Evolutionary conservation across 192 early-diverging fungal species (phyloP), one percentile per base, ranked within the genome.

Genomic region (Piromyces finnis): DNA sequence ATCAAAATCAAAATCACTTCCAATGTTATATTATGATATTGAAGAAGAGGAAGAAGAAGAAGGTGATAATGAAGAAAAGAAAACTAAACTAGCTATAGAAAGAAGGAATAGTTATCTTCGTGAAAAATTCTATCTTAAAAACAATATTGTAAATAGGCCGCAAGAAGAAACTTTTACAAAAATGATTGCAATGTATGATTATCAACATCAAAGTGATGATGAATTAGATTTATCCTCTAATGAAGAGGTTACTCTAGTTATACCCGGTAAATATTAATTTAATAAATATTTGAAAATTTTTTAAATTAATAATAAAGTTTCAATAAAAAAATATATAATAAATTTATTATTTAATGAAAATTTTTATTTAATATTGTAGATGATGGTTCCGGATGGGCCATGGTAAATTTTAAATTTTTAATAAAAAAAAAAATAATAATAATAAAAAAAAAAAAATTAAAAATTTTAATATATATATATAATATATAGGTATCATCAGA

Each of bases 371-470:
- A n/a, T n/a, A n/a, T n/a, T n/a, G n/a, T n/a, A 82, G 82, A 82
- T 37, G 82, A 82, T 29, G 82, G 82, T 18, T 30, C 79, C 13
- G 82, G 82, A 29, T 82, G 82, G 82, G 81, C 82, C 27, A 78
- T 59, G 29, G 80, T 82, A 30, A 39, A n/a, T n/a, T n/a, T n/a
- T n/a, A n/a, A n/a, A n/a, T n/a, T n/a, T n/a, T n/a, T n/a, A n/a
- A n/a, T n/a, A n/a, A n/a, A n/a, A n/a, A n/a, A n/a, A n/a, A n/a
- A n/a, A n/a, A n/a, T n/a, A n/a, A n/a, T n/a, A n/a, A n/a, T n/a
- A n/a, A n/a, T n/a, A n/a, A n/a, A n/a, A n/a, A n/a, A n/a, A n/a
- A n/a, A n/a, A n/a, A n/a, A n/a, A n/a, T n/a, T n/a, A n/a, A n/a
- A n/a, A n/a, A n/a, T n/a, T n/a, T n/a, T n/a, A n/a, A n/a, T n/a